phyloP scores from a whole-genome alignment of 2,329 filamentous ascomycete species.

The Pestalotiopsis sp. region DNA sequence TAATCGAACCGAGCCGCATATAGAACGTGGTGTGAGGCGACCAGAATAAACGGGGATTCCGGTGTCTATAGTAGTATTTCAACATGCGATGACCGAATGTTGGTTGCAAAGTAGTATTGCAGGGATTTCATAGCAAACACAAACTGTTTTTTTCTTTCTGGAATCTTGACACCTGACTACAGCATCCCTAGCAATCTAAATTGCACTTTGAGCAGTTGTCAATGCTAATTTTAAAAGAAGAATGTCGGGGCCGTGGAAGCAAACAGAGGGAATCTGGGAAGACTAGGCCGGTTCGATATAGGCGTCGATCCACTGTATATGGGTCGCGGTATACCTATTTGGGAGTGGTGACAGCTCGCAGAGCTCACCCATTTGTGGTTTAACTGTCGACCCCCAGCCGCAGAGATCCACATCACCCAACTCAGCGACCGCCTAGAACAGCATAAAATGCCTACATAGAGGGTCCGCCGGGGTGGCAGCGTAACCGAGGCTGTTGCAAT shows the following conservation, averaged over 20 bases:
- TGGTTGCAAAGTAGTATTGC: neutral
- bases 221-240: conserved; percentile 6
- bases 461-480: neutral
- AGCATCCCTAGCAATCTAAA: neutral
- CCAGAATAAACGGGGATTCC: neutral
- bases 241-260: neutral
- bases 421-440: conserved; percentile 1
- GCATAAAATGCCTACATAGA: conserved; percentile 1
- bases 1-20: neutral
- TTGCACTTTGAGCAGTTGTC: neutral
- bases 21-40: neutral
- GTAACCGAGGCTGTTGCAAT: neutral
- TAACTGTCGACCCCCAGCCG: neutral
- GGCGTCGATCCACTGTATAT: neutral
- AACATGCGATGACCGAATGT: neutral
- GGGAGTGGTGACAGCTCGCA: neutral
- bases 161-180: neutral
- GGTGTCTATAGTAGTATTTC: neutral
- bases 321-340: neutral
- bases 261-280: neutral
- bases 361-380: neutral
- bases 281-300: neutral
- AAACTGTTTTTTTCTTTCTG: neutral
- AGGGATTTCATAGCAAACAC: neutral
- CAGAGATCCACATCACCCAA: neutral